Evolutionary conservation across 2,329 filamentous ascomycete genomes (phyloP).

Genomic region (Neonectria magnoliae): DNA sequence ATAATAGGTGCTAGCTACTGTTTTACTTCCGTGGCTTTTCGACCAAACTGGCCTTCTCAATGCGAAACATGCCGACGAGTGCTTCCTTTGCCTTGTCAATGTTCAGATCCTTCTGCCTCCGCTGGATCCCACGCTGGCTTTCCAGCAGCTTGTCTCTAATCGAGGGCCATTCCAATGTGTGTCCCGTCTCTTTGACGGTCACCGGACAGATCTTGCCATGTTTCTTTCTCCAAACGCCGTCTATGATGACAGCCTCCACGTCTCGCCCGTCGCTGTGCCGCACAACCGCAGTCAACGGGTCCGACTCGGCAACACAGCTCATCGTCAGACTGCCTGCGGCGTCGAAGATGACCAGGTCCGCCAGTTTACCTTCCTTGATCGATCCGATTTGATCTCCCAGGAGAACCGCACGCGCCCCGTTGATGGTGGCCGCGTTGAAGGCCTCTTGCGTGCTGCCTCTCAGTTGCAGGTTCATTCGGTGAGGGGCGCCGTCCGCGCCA

Average conservation of each 20-base stretch:
- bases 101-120: conserved; percentile 17
- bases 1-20: not conserved
- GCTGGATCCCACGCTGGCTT: conserved; percentile 15
- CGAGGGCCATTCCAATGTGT: conserved; percentile 9
- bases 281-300: conserved; percentile 10
- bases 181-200: conserved; percentile 7
- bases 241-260: conserved; percentile 17
- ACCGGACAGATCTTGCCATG: conserved; percentile 13
- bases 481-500: not conserved
- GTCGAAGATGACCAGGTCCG: conserved; percentile 22
- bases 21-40: not conserved
- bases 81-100: conserved; percentile 17
- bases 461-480: conserved; percentile 14
- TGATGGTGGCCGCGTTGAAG: conserved; percentile 19
- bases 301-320: conserved; percentile 18
- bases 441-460: conserved; percentile 16
- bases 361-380: conserved; percentile 12
- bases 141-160: conserved; percentile 14
- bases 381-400: conserved; percentile 19
- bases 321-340: conserved; percentile 6
- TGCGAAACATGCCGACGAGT: conserved; percentile 14
- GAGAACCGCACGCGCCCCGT: conserved; percentile 20
- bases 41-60: conserved; percentile 17
- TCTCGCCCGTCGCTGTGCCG: conserved; percentile 18
- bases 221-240: conserved; percentile 23